Percentiles rank a stretch among this genome's conserved stretches.
Evolutionary conservation across 2,329 filamentous ascomycete genomes (phyloP).

Genomic region (Aspergillus fijiensis): DNA sequence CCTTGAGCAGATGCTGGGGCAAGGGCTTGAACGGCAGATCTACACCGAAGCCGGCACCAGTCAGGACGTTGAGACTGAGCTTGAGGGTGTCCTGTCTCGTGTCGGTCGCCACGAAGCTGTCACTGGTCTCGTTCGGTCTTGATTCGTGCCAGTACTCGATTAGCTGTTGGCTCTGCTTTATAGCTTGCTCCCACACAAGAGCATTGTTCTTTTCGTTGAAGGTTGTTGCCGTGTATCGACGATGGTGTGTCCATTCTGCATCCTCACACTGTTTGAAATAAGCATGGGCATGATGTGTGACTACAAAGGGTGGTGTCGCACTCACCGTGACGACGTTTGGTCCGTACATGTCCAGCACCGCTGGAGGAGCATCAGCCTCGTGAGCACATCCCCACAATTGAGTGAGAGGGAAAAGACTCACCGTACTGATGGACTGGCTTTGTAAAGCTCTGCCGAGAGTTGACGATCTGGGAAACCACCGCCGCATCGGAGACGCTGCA

Average conservation of each 20-base stretch:
- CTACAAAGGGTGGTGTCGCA: neutral
- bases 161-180: slow-evolving; percentile 36
- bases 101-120: slow-evolving; percentile 12
- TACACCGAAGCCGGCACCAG: slow-evolving; percentile 38
- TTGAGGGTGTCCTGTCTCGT: slow-evolving; percentile 35
- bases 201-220: slow-evolving; percentile 47
- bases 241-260: slow-evolving; percentile 46
- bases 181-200: slow-evolving; percentile 41
- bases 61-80: slow-evolving; percentile 40
- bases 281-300: neutral
- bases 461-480: slow-evolving; percentile 19
- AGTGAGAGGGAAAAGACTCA: neutral
- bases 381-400: neutral
- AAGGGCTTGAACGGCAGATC: slow-evolving; percentile 18
- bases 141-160: slow-evolving; percentile 21
- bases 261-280: slow-evolving; percentile 24
- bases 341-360: slow-evolving; percentile 32
- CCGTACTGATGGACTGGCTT: slow-evolving; percentile 16
- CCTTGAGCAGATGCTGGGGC: slow-evolving; percentile 17
- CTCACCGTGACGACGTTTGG: slow-evolving; percentile 34
- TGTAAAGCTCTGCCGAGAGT: slow-evolving; percentile 12
- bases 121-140: neutral
- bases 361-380: slow-evolving; percentile 10
- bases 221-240: slow-evolving; percentile 42
- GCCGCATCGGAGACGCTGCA: slow-evolving; percentile 21